Evolutionary conservation across 2,329 filamentous ascomycete genomes (phyloP), one percentile per base, ranked within the genome.

Genomic region (Seiridium cupressi): DNA sequence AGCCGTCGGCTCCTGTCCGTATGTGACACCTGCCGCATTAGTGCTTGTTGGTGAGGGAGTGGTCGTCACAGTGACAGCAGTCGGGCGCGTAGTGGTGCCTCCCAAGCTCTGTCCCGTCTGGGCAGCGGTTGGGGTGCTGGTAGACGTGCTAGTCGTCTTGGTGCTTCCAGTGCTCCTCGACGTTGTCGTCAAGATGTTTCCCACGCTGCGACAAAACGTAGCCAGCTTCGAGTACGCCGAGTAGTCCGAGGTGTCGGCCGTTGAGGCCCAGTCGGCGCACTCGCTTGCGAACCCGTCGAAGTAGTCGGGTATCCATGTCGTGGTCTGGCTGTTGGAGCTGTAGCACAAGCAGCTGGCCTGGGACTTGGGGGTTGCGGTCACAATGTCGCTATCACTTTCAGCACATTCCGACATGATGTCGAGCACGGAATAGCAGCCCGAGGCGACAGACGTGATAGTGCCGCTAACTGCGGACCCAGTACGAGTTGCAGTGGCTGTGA

Each of bases 271-370:
- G n/a, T 44, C 40, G 44, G 58, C 55, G 44, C 61, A 63, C 40
- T 46, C 35, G 44, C 46, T 51, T 9, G 51, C 60, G 32, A 40
- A 31, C 44, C 46, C 54, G 48, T 61, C 61, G 18, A 59, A 61
- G 47, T 11, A 9, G 6, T 56, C 53, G 8, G 60, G 60, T 5
- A 49, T 44, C 60, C 60, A 62, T n/a, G 57, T 40, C 34, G 49
- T 53, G 11, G 51, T 57, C 13, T 38, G 53, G 4, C 46, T 32
- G 31, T 44, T 40, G 13, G 58, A 49, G 13, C 40, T 53, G 55
- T 58, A 62, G 35, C 61, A 63, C 42, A 57, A 61, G 57, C 61
- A 63, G 35, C 49, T 35, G 44, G 59, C 61, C 36, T 59, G 59
- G 9, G 59, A 55, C 55, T 58, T 53, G 13, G 40, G 32, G 6